Base-by-base conservation (phyloP, 495 filamentous ascomycete genomes). In the Platismatia glauca region DNA sequence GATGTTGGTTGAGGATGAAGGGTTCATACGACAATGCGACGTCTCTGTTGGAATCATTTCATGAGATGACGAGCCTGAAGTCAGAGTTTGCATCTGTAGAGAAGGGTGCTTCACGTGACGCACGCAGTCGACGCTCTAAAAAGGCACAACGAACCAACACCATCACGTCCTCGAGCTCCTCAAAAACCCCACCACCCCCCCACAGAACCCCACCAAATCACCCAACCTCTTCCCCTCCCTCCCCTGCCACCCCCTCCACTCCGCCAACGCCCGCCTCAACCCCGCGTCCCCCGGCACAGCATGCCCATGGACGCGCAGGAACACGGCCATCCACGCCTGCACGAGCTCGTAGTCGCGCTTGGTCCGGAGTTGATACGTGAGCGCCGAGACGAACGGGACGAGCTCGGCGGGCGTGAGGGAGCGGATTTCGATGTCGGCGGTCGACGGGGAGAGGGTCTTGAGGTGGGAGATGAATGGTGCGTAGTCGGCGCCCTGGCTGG, bases 301-400 rank as follows among this genome's bases (percentile, higher is more conserved):
- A 4, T 87, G 86, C 12, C 79, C 80, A 74, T 97, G 91, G 41
- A 93, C 71, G 57, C 86, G 82, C 60, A 98, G 68, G 67, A 97
- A 94, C 0, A 97, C 91, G 20, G 85, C 83, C 89, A 98, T 96
- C 94, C 95, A 98, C 13, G 90, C 90, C 74, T 96, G 91, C 46
- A 89, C 86, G 55, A 98, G 79, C 71, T 98, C 94, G 72, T 92
- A 98, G 75, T 98, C 94, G 50, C 79, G 81, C 61, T 82, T 82
- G 46, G 80, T 75, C 24, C 74, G 73, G 33, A 97, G 76, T 20
- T 87, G 80, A 61, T 73, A 75, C 0, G 89, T 92, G 53, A 98
- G 75, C 7, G 91, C 89, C 12, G 72, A 60, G 39, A 97, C 84
- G 67, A 98, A 97, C 55, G 81, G 77, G 3, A 76, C 71, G 34